phyloP scores from a whole-genome alignment of 2,329 filamentous ascomycete species.

The Alternaria sp. region DNA sequence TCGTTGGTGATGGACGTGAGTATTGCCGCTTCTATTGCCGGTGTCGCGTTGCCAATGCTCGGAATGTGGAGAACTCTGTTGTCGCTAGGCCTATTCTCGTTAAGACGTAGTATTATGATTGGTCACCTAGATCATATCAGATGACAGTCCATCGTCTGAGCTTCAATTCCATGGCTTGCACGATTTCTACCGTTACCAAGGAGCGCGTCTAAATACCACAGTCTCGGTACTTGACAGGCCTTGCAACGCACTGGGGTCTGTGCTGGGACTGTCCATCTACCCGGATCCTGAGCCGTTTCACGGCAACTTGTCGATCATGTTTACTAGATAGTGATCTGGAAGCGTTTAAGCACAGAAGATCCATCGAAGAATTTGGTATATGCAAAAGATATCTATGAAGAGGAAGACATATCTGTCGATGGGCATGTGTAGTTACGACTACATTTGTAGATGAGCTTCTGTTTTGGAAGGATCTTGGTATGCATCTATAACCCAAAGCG shows the following conservation, averaged over 20 bases:
- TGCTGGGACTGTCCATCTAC: neutral
- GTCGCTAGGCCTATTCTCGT: neutral
- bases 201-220: too few relatives aligned
- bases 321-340: neutral
- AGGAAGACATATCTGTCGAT: neutral
- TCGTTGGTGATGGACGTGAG: neutral
- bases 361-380: neutral
- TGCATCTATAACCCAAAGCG: neutral
- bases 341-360: neutral
- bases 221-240: neutral
- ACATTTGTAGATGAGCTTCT: neutral
- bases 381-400: neutral
- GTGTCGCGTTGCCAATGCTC: neutral
- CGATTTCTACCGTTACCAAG: too few relatives aligned
- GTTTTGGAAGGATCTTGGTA: neutral
- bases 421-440: neutral
- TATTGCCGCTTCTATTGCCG: neutral
- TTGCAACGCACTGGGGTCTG: neutral
- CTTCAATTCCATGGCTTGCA: too few relatives aligned
- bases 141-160: too few relatives aligned
- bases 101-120: neutral
- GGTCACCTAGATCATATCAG: neutral
- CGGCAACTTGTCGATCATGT: neutral
- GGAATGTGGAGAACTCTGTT: neutral
- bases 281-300: neutral